phyloP scores from a whole-genome alignment of 1,139 yeast species.

The Diutina neorugosa region DNA sequence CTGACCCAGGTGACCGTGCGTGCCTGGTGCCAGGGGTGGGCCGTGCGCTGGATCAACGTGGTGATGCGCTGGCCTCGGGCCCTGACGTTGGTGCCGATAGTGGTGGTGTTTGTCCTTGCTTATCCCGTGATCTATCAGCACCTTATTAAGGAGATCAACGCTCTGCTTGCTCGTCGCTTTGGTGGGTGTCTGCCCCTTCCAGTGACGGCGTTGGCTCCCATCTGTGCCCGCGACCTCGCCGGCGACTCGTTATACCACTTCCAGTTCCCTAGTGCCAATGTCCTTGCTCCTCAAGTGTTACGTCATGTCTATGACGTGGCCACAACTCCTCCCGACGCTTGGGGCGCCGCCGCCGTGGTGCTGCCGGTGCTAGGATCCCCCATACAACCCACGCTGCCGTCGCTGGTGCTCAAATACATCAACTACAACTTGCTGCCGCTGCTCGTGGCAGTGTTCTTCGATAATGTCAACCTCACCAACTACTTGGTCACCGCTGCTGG shows the following conservation, averaged over 20 bases:
- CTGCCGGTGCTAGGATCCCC: constrained; percentile 13
- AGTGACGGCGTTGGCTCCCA: not conserved
- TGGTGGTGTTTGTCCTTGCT: constrained; percentile 13
- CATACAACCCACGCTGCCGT: constrained; percentile 5
- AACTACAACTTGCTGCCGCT: constrained; percentile 14
- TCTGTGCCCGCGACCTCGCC: not conserved
- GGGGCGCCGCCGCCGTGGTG: constrained; percentile 6
- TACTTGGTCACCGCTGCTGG: constrained; percentile 38
- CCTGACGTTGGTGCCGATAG: constrained; percentile 13
- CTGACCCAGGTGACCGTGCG: not conserved
- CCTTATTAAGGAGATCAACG: not conserved
- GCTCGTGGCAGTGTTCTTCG: constrained; percentile 19
- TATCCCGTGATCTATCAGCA: constrained; percentile 15
- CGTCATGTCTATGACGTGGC: not conserved
- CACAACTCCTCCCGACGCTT: not conserved
- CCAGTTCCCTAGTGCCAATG: not conserved
- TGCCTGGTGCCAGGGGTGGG: constrained; percentile 1
- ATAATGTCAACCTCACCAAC: constrained; percentile 33
- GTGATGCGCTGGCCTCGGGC: not conserved
- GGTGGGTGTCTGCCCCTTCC: not conserved
- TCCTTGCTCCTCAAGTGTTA: not conserved
- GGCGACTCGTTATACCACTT: not conserved
- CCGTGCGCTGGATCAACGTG: not conserved
- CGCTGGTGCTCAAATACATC: constrained; percentile 14
- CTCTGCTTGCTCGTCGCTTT: not conserved